Base-by-base conservation (phyloP, 768 basidiomycete genomes). In the Phaeolepiota aurea region DNA sequence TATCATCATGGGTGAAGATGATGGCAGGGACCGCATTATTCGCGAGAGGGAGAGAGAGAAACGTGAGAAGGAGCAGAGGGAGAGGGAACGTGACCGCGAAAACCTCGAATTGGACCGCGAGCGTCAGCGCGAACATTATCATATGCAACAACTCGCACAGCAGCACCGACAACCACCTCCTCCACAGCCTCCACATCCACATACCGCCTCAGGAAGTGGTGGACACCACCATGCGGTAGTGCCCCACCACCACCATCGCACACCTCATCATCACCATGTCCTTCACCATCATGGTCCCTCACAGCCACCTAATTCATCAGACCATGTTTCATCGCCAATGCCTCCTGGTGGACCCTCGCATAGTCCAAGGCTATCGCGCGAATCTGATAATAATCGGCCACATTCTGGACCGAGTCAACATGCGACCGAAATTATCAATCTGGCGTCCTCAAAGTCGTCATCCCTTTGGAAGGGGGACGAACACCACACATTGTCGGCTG, bases 211-310 rank as follows among this genome's bases (percentile, higher is more conserved):
- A 13, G 37, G 34, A 9, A 9, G 10, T 18, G 15, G 18, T 3
- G 64, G 64, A 42, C 59, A 66, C 40, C 64, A 67, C 40, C 45
- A 43, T 38, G 34, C 48, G 39, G 48, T 52, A 3, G 52, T 51
- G 36, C 61, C 62, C 35, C 65, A 69, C 41, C 74, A 74, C 44
- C 75, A 65, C 46, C 72, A 68, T 39, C 67, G 65, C 19, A 49
- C 59, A 2, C 63, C 62, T n/a, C 73, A 73, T 38, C 76, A 79
- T 42, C 72, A 76, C 42, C 76, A 77, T 46, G 64, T 67, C 43
- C 51, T 68, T 4, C 68, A 65, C 43, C 65, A 65, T 42, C 68
- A 67, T 38, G 16, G 20, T 7, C 37, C 37, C 5, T 9, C 5
- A 21, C 52, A 42, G 11, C 31, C 52, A 32, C 43, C 16, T 12